Base-by-base conservation (phyloP, 805 yeast genomes). In the Cyberlindnera misumaiensis region DNA sequence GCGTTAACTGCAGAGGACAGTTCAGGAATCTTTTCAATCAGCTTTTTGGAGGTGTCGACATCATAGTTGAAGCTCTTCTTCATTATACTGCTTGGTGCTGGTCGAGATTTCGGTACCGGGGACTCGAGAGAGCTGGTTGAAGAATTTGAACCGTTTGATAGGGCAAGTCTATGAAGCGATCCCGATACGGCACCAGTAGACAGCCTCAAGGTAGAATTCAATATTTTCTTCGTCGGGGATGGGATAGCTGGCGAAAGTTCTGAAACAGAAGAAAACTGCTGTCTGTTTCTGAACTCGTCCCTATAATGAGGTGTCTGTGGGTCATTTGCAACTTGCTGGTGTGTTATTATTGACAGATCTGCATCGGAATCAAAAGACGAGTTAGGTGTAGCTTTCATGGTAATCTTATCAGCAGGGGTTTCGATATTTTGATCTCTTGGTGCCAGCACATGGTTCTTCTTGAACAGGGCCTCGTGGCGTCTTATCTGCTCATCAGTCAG, bases 271-370 rank as follows among this genome's bases (percentile, higher is more conserved):
- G 11, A 26, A 10, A 11, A 11, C 16, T 2, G 25, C 35, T 33
- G 35, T 35, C 34, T 38, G 24, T 20, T 20, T 3, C 34, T 26
- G 36, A 31, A 46, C 36, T 47, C 46, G 11, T 43, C 45, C 35
- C 58, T 43, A 22, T 38, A 32, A 10, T 29, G 20, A 1, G 58
- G 58, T 1, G 58, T 53, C 30, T 51, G 45, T n/a, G 58, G 58
- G 26, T 53, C 47, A 32, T 48, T 47, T 8, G 36, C 47, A 17
- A 53, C 48, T 11, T 49, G 42, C 1, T 35, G 11, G 22, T 43
- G 45, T 7, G 46, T 40, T 9, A 53, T 35, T 3, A 48, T 51
- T 5, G 54, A 45, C 3, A 53, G 15, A 14, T 47, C 32, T 2
- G 35, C 35, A 17, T 36, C 37, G 13, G 38, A 27, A 10, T 26